Percentiles rank a stretch among this genome's conserved stretches.
phyloP scores from a whole-genome alignment of 345 rosid genomes.

The Leavenworthia alabamica region DNA sequence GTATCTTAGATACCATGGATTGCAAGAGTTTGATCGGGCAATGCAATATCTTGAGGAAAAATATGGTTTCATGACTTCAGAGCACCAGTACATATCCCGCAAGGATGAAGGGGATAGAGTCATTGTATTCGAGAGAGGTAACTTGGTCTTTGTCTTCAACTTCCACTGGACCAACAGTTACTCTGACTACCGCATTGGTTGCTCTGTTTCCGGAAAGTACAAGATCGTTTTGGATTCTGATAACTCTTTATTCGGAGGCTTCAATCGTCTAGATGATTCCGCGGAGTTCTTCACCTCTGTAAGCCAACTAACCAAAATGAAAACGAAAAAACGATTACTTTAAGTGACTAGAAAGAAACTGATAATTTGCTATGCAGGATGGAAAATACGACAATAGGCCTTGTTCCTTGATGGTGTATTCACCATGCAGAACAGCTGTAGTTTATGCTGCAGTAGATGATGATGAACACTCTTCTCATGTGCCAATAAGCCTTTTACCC shows the following conservation, averaged over 20 bases:
- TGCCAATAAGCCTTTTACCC: constrained; percentile 14
- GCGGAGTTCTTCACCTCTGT: constrained; percentile 70
- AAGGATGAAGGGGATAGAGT: constrained; percentile 76
- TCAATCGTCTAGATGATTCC: constrained; percentile 47
- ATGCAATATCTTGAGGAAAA: constrained; percentile 84
- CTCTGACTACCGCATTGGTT: constrained; percentile 72
- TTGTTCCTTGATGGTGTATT: constrained; percentile 63
- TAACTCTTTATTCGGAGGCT: constrained; percentile 69
- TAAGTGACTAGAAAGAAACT: background rate
- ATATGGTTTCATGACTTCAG: constrained; percentile 80
- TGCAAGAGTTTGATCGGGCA: constrained; percentile 89
- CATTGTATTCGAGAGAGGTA: constrained; percentile 78
- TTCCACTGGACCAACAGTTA: constrained; percentile 90
- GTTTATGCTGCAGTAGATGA: constrained; percentile 67
- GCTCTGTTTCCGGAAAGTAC: constrained; percentile 82
- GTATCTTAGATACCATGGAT: constrained; percentile 64
- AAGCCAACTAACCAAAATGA: constrained; percentile 31
- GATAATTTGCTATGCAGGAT: constrained; percentile 44
- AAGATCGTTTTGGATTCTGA: constrained; percentile 86
- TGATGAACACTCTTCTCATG: constrained; percentile 20
- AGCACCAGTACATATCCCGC: constrained; percentile 85
- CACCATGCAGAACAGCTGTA: constrained; percentile 81
- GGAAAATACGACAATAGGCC: constrained; percentile 67
- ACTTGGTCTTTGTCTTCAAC: constrained; percentile 84
- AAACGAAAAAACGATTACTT: background rate